Percentiles rank a stretch among this genome's conserved stretches.
These are phyloP conservation scores for Fraxinus latifolia DNA, from an alignment of 305 asterid genomes.

Conservation along the genomic window DNA sequence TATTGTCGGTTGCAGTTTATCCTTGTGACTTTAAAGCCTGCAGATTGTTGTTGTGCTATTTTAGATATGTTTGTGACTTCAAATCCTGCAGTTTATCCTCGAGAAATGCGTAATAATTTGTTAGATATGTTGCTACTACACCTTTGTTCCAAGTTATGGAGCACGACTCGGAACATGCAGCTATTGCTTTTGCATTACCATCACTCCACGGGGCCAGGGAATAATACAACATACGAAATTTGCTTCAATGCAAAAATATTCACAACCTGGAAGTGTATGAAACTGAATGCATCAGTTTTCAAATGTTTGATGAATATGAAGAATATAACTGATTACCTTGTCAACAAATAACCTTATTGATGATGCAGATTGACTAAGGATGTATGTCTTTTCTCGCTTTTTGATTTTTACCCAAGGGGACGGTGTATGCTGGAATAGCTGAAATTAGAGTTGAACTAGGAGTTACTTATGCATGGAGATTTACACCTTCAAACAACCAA, in stretches of 20 bases:
- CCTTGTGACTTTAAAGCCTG: neutral
- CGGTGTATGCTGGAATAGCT: neutral
- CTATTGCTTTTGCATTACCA: neutral
- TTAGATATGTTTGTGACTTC: too few relatives aligned
- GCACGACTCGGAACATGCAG: neutral
- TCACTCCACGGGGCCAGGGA: neutral
- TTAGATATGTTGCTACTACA: neutral
- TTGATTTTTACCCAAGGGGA: neutral
- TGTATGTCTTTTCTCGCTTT: neutral
- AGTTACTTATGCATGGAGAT: neutral
- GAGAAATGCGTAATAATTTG: neutral
- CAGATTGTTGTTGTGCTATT: neutral
- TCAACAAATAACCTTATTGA: neutral
- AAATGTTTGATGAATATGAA: neutral
- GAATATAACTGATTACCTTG: neutral
- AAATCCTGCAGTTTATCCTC: too few relatives aligned
- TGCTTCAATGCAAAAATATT: neutral
- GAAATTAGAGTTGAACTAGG: neutral
- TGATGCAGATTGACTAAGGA: neutral
- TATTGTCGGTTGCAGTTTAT: neutral
- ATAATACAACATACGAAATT: neutral
- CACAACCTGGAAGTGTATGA: neutral
- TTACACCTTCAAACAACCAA: conserved; percentile 42
- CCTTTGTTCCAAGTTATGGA: neutral
- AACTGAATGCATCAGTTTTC: neutral